Conservation (phyloP, 2,329 filamentous ascomycete species). For the Chaetomium sp. region DNA sequence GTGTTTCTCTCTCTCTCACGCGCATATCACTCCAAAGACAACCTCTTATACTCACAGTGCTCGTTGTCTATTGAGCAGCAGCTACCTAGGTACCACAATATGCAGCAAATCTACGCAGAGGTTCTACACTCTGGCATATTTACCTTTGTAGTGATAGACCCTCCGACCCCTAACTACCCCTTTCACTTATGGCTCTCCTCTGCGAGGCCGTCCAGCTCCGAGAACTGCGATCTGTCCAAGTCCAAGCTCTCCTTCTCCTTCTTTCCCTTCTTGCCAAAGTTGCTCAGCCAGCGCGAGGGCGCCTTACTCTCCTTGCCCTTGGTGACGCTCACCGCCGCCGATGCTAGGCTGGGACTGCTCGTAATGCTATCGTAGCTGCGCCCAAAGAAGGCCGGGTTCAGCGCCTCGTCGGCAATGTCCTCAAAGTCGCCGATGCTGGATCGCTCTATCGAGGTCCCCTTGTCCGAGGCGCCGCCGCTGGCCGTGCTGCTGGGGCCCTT, state of each 20-base stretch:
- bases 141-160: not conserved
- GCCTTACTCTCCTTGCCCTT: conserved; percentile 45
- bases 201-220: conserved; percentile 24
- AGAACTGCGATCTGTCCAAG: conserved; percentile 46
- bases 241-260: conserved; percentile 61
- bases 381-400: conserved; percentile 48
- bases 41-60: not conserved
- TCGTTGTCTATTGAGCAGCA: conserved; percentile 5
- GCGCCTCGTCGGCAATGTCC: conserved; percentile 52
- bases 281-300: conserved; percentile 49
- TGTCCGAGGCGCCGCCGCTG: conserved; percentile 60
- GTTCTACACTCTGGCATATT: conserved; percentile 13
- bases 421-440: conserved; percentile 61
- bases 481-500: conserved; percentile 53
- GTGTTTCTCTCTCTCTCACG: not conserved
- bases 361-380: conserved; percentile 59
- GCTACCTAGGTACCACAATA: not conserved
- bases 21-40: no score
- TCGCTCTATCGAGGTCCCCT: conserved; percentile 57
- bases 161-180: not conserved
- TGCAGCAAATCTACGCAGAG: conserved; percentile 15
- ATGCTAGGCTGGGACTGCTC: conserved; percentile 59
- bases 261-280: conserved; percentile 61
- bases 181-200: conserved; percentile 18
- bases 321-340: conserved; percentile 44